These are phyloP conservation scores for Theobroma grandiflorum DNA, from an alignment of 441 rosid species.

Conservation along the genomic window DNA sequence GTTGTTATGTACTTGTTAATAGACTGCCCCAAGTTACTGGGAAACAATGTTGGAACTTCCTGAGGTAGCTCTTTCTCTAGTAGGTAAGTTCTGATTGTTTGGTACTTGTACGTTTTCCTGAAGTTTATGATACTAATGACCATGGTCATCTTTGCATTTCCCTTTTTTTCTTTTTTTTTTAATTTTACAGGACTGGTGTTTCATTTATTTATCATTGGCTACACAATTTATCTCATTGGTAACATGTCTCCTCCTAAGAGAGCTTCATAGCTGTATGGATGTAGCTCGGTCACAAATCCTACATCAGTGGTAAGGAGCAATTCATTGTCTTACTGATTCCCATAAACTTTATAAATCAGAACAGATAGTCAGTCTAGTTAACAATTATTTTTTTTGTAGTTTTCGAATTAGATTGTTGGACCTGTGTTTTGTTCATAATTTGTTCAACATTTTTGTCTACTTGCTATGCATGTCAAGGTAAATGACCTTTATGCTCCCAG, in stretches of 20 bases:
- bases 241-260: constrained; percentile 89
- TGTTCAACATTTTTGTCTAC: too few species aligned
- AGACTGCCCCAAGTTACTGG: constrained; percentile 46
- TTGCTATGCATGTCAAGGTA: too few species aligned
- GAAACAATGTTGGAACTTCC: constrained; percentile 51
- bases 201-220: constrained; percentile 50
- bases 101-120: background rate
- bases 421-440: too few species aligned
- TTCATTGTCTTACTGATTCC: background rate
- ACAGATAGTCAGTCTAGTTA: background rate
- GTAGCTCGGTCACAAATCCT: constrained; percentile 45
- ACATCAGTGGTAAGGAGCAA: constrained; percentile 24
- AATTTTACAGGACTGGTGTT: constrained; percentile 54
- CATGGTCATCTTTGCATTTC: background rate
- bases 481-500: too few species aligned
- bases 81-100: constrained; percentile 51
- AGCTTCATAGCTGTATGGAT: constrained; percentile 52
- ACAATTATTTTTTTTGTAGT: background rate
- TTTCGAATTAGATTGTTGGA: background rate
- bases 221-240: constrained; percentile 54
- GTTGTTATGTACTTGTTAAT: constrained; percentile 7
- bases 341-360: background rate
- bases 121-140: background rate
- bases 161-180: background rate
- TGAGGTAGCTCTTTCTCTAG: constrained; percentile 46